Percentiles rank a stretch among this genome's conserved stretches.
These are phyloP conservation scores for Aphanomyces astaci DNA, from an alignment of 352 stramenopile species.

Conservation along the genomic window DNA sequence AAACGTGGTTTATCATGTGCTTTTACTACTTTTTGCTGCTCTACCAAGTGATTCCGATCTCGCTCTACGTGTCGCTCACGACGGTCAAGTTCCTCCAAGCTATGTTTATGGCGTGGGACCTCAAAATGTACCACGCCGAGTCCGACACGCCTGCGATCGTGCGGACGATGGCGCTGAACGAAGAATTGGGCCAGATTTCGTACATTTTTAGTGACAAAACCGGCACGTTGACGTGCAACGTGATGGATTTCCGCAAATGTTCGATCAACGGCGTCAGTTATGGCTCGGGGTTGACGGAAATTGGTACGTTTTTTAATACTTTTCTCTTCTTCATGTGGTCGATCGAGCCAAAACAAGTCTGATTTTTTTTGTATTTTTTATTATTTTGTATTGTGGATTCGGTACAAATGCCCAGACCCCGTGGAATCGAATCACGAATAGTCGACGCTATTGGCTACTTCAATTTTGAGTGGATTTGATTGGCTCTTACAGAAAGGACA, in stretches of 20 bases:
- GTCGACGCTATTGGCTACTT: too few species aligned
- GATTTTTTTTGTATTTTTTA: too few species aligned
- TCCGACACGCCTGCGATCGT: slow-evolving; percentile 84
- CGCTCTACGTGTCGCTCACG: slow-evolving; percentile 89
- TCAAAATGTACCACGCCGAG: slow-evolving; percentile 87
- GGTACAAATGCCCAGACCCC: too few species aligned
- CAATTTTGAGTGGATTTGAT: too few species aligned
- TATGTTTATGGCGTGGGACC: slow-evolving; percentile 80
- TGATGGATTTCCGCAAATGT: slow-evolving; percentile 93
- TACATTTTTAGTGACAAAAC: slow-evolving; percentile 91
- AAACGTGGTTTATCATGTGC: slow-evolving; percentile 80
- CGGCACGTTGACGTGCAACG: slow-evolving; percentile 88
- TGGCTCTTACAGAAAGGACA: too few species aligned
- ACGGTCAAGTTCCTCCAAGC: slow-evolving; percentile 85
- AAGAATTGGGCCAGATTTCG: slow-evolving; percentile 87
- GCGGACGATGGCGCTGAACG: slow-evolving; percentile 84
- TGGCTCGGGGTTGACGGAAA: slow-evolving; percentile 79
- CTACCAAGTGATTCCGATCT: slow-evolving; percentile 90
- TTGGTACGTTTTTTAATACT: too few species aligned
- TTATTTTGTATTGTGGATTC: too few species aligned
- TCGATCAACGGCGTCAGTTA: slow-evolving; percentile 88
- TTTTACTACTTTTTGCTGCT: slow-evolving; percentile 90
- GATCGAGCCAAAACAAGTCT: too few species aligned
- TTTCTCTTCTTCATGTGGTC: too few species aligned
- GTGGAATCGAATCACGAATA: too few species aligned